These are phyloP conservation scores for Macrocystidia cucumis DNA, from an alignment of 1,284 basidiomycete species.

Conservation along the genomic window DNA sequence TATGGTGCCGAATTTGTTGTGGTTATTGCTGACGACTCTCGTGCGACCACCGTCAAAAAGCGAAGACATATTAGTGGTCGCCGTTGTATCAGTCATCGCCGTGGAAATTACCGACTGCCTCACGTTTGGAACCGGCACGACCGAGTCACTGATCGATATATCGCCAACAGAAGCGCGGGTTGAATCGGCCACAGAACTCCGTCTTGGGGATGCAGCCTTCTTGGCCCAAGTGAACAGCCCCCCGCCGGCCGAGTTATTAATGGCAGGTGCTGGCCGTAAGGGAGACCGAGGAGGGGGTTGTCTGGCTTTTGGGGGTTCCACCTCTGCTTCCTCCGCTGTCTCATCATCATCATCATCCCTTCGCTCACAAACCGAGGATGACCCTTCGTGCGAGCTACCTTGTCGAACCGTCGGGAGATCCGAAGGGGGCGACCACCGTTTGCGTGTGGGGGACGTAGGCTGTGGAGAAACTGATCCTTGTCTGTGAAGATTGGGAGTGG, in stretches of 20 bases:
- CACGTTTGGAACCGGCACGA: constrained; percentile 16
- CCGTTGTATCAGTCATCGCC: constrained; percentile 41
- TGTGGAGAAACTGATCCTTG: constrained; percentile 16
- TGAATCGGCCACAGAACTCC: constrained; percentile 16
- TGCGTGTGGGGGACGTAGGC: constrained; percentile 24
- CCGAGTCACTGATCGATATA: constrained; percentile 31
- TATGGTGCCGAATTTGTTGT: constrained; percentile 68
- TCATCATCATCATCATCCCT: constrained; percentile 16
- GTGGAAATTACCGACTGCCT: constrained; percentile 42
- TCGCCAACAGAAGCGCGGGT: constrained; percentile 21
- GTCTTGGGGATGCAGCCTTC: constrained; percentile 18
- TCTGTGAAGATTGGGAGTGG: constrained; percentile 46
- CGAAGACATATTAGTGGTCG: constrained; percentile 55
- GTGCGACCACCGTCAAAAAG: constrained; percentile 46
- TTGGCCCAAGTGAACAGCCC: constrained; percentile 24
- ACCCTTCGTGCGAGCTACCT: constrained; percentile 36
- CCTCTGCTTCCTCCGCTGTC: constrained; percentile 7
- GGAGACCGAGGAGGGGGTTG: constrained; percentile 47
- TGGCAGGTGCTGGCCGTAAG: constrained; percentile 31
- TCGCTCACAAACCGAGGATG: constrained; percentile 13
- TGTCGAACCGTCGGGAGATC: constrained; percentile 45
- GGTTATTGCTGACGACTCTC: constrained; percentile 27
- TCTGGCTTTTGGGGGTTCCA: constrained; percentile 23
- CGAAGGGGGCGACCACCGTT: constrained; percentile 47
- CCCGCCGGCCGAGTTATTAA: constrained; percentile 18